Percentiles rank a stretch among this genome's conserved stretches.
phyloP scores from a whole-genome alignment of 352 stramenopile species.

The Phytopythium vexans region DNA sequence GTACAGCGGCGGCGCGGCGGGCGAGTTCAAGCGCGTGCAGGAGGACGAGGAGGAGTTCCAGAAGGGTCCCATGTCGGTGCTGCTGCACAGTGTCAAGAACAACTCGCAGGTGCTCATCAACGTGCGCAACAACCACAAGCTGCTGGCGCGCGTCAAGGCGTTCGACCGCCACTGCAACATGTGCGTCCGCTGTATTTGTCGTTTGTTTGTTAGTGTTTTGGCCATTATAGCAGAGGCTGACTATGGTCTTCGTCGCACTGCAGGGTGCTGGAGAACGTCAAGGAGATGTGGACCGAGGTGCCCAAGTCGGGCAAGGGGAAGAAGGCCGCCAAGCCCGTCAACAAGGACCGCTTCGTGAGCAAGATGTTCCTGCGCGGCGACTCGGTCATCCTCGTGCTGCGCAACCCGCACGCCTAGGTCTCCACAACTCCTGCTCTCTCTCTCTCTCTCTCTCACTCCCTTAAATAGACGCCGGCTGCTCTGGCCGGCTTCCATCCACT shows the following conservation, averaged over 20 bases:
- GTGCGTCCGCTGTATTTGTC: conserved; percentile 49
- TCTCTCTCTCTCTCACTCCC: no score
- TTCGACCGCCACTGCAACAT: conserved; percentile 99
- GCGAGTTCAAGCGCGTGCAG: conserved; percentile 84
- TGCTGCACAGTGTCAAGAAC: conserved; percentile 98
- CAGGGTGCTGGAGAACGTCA: conserved; percentile 99
- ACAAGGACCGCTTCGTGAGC: conserved; percentile 98
- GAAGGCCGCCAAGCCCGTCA: conserved; percentile 94
- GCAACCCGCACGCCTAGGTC: conserved; percentile 91
- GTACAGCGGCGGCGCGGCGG: conserved; percentile 15
- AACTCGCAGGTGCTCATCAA: conserved; percentile 99
- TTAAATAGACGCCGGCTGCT: no score
- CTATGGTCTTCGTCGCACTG: not conserved
- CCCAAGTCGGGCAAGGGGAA: conserved; percentile 97
- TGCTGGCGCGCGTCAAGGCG: conserved; percentile 98
- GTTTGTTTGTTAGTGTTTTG: conserved; percentile 1
- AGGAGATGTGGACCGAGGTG: conserved; percentile 99
- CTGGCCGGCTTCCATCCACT: no score
- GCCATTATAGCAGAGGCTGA: not conserved
- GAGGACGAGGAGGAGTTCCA: conserved; percentile 94
- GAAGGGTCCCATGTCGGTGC: conserved; percentile 95
- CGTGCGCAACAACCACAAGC: conserved; percentile 99
- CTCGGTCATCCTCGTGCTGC: conserved; percentile 98
- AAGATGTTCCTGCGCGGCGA: conserved; percentile 99
- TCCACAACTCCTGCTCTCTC: no score